A percentile compares a stretch with the other conserved stretches of the same genome.
Evolutionary conservation across 2,329 filamentous ascomycete genomes (phyloP).

Genomic region (Arthrobotrys megalospora): DNA sequence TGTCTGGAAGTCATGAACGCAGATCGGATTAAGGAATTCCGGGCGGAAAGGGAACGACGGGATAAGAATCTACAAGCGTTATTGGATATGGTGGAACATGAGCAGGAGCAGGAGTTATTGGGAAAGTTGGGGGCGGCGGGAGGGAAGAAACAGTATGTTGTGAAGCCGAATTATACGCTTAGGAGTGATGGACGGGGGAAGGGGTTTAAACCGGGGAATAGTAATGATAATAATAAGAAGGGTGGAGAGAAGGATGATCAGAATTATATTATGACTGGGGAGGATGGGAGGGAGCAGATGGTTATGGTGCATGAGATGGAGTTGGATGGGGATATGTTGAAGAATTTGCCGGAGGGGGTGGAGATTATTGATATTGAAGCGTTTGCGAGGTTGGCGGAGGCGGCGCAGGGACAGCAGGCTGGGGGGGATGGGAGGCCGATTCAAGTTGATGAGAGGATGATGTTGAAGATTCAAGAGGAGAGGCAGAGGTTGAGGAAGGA

Average conservation of each 20-base stretch:
- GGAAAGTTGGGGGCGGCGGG: conserved; percentile 64
- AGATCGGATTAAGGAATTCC: conserved; percentile 70
- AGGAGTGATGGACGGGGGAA: conserved; percentile 65
- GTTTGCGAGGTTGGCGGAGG: conserved; percentile 71
- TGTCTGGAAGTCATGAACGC: conserved; percentile 79
- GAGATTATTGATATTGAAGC: conserved; percentile 83
- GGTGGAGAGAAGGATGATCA: conserved; percentile 70
- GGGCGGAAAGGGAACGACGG: conserved; percentile 48
- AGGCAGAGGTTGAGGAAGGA: conserved; percentile 61
- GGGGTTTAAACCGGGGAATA: conserved; percentile 66
- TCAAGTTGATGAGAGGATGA: conserved; percentile 27
- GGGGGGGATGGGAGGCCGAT: conserved; percentile 53
- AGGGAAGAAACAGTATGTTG: conserved; percentile 52
- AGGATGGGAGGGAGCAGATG: conserved; percentile 75
- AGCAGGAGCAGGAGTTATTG: conserved; percentile 39
- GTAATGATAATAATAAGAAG: conserved; percentile 66
- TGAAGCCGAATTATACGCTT: conserved; percentile 70
- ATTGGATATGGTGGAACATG: conserved; percentile 38
- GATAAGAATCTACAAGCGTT: conserved; percentile 36
- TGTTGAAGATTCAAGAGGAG: conserved; percentile 58
- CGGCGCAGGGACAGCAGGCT: conserved; percentile 51
- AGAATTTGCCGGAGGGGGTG: conserved; percentile 76
- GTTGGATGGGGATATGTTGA: conserved; percentile 75
- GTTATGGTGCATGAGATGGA: conserved; percentile 78
- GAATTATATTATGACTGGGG: conserved; percentile 71